Evolutionary conservation across 768 basidiomycete genomes (phyloP).

Genomic region (Daedalea quercina): DNA sequence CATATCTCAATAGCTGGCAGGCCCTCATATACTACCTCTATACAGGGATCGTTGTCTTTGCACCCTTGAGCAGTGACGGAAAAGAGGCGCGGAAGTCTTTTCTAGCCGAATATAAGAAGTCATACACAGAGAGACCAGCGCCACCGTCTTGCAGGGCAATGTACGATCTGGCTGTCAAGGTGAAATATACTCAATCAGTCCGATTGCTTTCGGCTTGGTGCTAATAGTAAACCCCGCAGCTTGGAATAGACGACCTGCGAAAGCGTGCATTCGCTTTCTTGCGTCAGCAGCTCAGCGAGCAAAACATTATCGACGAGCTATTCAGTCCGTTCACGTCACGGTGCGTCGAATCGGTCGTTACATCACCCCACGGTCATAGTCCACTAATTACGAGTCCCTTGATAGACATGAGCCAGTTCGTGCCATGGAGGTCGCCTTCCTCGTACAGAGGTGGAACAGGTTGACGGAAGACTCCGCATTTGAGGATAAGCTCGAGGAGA

Average conservation of each 20-base stretch:
- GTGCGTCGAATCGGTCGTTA: no score
- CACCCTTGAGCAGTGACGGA: constrained; percentile 2
- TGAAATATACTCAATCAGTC: neutral
- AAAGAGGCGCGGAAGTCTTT: neutral
- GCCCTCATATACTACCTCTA: neutral
- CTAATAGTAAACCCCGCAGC: neutral
- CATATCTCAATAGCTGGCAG: neutral
- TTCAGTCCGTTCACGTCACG: neutral
- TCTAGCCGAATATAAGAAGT: neutral
- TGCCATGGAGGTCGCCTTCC: neutral
- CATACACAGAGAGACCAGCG: neutral
- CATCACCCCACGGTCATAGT: neutral
- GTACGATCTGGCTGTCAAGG: constrained; percentile 5
- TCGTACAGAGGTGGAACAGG: neutral
- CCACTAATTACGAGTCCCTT: neutral
- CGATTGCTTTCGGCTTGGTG: neutral
- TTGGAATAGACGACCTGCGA: neutral
- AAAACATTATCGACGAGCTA: neutral
- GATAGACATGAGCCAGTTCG: neutral
- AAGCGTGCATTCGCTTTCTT: neutral
- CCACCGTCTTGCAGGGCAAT: constrained; percentile 7
- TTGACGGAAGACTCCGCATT: neutral
- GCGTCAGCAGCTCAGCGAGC: neutral
- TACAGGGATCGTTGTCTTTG: constrained; percentile 1
- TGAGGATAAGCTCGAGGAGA: neutral